Evolutionary conservation across 1,139 yeast species (phyloP), one percentile per base, ranked within the genome.

Genomic region (Yamadazyma spencermartinsiae): DNA sequence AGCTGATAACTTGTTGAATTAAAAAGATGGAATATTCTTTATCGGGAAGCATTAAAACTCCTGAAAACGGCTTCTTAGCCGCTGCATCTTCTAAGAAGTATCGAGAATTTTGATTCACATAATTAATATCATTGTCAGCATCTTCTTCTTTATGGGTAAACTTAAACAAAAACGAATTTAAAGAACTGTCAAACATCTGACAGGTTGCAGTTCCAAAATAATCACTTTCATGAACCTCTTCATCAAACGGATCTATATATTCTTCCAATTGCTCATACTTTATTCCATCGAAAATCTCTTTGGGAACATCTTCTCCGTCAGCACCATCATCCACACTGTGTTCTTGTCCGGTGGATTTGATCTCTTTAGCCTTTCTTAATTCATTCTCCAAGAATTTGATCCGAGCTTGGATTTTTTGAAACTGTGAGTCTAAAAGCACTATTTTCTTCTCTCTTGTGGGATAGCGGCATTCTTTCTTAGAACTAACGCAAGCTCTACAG

Each of bases 121-220:
- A 28, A 20, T 14, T n/a, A 6, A 24, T 21, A 21, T 33, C 28
- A 18, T 31, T 23, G 7, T n/a, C 12, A 27, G n/a, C 13, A 11
- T 21, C 16, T 4, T 38, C 23, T 10, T 14, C 17, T 6, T 33
- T 31, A 19, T 43, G 42, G 20, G 50, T 40, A 29, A 43, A 37
- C 21, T 41, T 37, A 32, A 42, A 42, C 14, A 46, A 37, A 28
- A 43, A 45, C 3, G 43, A 34, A 31, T 42, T 45, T 19, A 46
- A 35, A 2, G 49, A 45, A 23, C 45, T 45, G 33, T 45, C 49
- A 39, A 46, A 46, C 29, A 43, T 39, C 26, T 45, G 49, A 32
- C 49, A 43, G 4, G 48, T 39, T 2, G 46, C 48, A 3, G 44
- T 29, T 5, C 46, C 50, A 33, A 38, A 38, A 26, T 43, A 40